Percentiles rank a stretch among this genome's conserved stretches.
Conservation (phyloP, 768 basidiomycete species). For the Xanthoconium purpureum region DNA sequence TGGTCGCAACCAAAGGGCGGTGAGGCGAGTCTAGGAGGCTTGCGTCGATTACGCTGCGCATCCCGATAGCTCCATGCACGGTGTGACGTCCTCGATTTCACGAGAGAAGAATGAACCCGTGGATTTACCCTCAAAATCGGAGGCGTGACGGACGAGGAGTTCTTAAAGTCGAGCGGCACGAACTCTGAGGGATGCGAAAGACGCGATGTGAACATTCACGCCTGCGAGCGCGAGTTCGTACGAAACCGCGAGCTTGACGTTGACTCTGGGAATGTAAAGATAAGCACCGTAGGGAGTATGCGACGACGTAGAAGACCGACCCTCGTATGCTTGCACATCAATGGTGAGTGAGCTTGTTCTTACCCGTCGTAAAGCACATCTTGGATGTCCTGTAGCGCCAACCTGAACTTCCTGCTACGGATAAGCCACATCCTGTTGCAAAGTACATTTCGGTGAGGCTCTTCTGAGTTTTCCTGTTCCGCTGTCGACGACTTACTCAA, state of each 20-base stretch:
- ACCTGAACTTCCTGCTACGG: too few species aligned
- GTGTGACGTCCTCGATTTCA: background rate
- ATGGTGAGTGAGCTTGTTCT: too few species aligned
- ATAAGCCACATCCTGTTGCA: too few species aligned
- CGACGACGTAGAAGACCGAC: too few species aligned
- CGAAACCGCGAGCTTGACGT: constrained; percentile 9
- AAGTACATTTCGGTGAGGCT: too few species aligned
- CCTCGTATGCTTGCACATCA: too few species aligned
- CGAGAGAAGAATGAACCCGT: constrained; percentile 3
- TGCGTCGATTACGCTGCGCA: background rate
- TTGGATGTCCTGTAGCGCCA: too few species aligned
- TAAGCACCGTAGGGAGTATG: constrained; percentile 6
- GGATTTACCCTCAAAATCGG: background rate
- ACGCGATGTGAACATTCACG: constrained; percentile 7
- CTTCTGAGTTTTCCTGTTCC: too few species aligned
- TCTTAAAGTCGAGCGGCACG: constrained; percentile 10
- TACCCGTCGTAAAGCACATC: too few species aligned
- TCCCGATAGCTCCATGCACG: background rate
- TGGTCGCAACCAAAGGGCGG: constrained; percentile 1
- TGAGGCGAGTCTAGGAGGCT: background rate
- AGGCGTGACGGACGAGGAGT: background rate
- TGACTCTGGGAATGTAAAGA: constrained; percentile 7
- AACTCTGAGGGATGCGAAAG: constrained; percentile 5
- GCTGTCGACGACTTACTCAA: too few species aligned
- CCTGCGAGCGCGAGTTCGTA: constrained; percentile 15